Percentiles rank a stretch among this genome's conserved stretches.
phyloP scores from a whole-genome alignment of 176 grass and related monocot species.

The Raddia guianensis region DNA sequence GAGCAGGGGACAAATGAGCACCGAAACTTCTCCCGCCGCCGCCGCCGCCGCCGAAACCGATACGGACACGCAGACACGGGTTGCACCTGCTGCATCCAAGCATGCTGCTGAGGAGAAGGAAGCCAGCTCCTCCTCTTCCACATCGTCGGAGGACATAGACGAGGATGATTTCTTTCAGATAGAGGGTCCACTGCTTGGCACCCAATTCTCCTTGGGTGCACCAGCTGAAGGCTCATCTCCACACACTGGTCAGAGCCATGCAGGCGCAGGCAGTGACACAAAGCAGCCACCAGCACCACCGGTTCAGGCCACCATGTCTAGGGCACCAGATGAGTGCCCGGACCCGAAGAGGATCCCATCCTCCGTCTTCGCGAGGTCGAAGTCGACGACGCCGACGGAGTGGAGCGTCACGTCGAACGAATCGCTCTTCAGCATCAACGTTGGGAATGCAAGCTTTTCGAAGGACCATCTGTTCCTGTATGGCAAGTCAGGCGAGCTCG shows the following conservation, averaged over 20 bases:
- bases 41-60: not conserved
- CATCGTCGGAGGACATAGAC: slow-evolving; percentile 40
- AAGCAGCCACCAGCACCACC: slow-evolving; percentile 39
- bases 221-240: not conserved
- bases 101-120: not conserved
- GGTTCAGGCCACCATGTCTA: slow-evolving; percentile 48
- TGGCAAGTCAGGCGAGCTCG: slow-evolving; percentile 46
- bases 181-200: slow-evolving; percentile 36
- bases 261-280: not conserved
- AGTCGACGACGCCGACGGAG: slow-evolving; percentile 47
- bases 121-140: slow-evolving; percentile 25
- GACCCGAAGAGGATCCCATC: slow-evolving; percentile 74
- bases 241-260: not conserved
- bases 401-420: slow-evolving; percentile 86
- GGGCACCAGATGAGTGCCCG: slow-evolving; percentile 35
- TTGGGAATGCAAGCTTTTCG: slow-evolving; percentile 62
- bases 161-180: slow-evolving; percentile 64
- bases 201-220: slow-evolving; percentile 17
- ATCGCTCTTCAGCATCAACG: slow-evolving; percentile 79
- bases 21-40: not conserved
- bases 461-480: slow-evolving; percentile 50
- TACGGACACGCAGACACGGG: not conserved
- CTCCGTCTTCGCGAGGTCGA: slow-evolving; percentile 48
- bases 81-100: slow-evolving; percentile 10
- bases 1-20: slow-evolving; percentile 26